phyloP scores from a whole-genome alignment of 2,329 filamentous ascomycete genomes.

The Fusarium ramigenum region DNA sequence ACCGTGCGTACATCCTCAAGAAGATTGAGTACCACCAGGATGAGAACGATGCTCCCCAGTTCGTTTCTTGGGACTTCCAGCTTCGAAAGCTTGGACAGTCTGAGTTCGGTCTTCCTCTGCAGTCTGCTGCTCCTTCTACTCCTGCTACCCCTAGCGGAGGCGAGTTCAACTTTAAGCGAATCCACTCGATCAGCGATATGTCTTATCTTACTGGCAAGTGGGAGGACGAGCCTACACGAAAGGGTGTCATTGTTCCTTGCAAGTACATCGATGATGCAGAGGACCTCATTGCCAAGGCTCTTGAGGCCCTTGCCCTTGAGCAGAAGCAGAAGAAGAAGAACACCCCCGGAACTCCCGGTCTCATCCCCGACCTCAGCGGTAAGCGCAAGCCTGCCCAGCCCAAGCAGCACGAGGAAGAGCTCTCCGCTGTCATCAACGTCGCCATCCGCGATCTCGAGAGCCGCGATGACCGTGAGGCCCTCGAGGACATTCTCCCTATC shows the following conservation, averaged over 20 bases:
- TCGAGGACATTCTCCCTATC: constrained; percentile 78
- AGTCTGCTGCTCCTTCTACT: constrained; percentile 83
- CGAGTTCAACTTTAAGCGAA: constrained; percentile 76
- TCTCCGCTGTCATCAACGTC: constrained; percentile 92
- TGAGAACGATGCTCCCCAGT: constrained; percentile 73
- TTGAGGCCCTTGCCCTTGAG: constrained; percentile 79
- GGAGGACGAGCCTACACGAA: constrained; percentile 80
- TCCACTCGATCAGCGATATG: constrained; percentile 97
- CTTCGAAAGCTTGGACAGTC: constrained; percentile 92
- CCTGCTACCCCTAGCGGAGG: constrained; percentile 76
- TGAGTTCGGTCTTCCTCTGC: constrained; percentile 84
- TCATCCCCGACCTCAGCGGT: constrained; percentile 77
- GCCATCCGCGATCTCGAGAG: constrained; percentile 90
- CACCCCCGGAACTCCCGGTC: constrained; percentile 60
- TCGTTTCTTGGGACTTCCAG: constrained; percentile 94
- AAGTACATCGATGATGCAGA: constrained; percentile 95
- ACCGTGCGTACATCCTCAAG: constrained; percentile 94
- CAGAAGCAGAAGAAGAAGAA: constrained; percentile 66
- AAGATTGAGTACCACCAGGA: constrained; percentile 88
- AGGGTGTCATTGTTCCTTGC: constrained; percentile 94
- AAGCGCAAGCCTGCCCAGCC: constrained; percentile 67
- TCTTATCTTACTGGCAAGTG: constrained; percentile 81
- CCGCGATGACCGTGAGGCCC: constrained; percentile 81
- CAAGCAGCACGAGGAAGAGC: constrained; percentile 66
- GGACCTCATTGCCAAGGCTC: constrained; percentile 82